phyloP scores from a whole-genome alignment of 1,284 basidiomycete genomes.

The Boletus smithii region DNA sequence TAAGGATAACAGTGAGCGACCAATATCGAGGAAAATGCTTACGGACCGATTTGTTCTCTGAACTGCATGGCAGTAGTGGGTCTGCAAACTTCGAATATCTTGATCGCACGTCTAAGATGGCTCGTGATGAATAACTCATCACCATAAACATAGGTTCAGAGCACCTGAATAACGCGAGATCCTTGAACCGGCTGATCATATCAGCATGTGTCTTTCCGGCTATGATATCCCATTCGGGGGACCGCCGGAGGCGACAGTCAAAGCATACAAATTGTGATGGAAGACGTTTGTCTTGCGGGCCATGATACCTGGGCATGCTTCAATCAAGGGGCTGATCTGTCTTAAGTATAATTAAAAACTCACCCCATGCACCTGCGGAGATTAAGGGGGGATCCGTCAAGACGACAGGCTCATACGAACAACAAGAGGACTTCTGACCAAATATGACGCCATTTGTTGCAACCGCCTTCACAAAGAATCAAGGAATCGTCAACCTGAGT shows the following conservation, averaged over 20 bases:
- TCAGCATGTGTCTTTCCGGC: slow-evolving; percentile 53
- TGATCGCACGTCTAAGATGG: slow-evolving; percentile 62
- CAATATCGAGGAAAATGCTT: not conserved
- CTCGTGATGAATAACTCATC: not conserved
- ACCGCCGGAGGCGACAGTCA: slow-evolving; percentile 63
- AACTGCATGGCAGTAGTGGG: slow-evolving; percentile 53
- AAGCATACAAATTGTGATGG: slow-evolving; percentile 62
- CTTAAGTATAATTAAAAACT: slow-evolving; percentile 9
- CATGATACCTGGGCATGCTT: slow-evolving; percentile 54
- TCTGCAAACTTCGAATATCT: slow-evolving; percentile 54
- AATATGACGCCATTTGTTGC: slow-evolving; percentile 67
- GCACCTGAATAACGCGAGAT: slow-evolving; percentile 67
- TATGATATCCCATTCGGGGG: slow-evolving; percentile 66
- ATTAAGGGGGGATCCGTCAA: slow-evolving; percentile 1
- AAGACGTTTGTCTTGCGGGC: slow-evolving; percentile 50
- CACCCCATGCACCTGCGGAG: slow-evolving; percentile 73
- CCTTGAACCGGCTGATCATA: slow-evolving; percentile 60
- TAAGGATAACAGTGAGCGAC: slow-evolving; percentile 25
- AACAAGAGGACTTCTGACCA: slow-evolving; percentile 47
- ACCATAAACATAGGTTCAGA: not conserved
- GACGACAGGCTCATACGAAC: not conserved
- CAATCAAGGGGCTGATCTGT: not conserved
- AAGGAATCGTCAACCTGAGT: slow-evolving; percentile 48
- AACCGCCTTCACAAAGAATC: slow-evolving; percentile 64
- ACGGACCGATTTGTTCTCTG: slow-evolving; percentile 55